Evolutionary conservation across 441 rosid genomes (phyloP), one percentile per base, ranked within the genome.

Genomic region (Erodium trifolium): DNA sequence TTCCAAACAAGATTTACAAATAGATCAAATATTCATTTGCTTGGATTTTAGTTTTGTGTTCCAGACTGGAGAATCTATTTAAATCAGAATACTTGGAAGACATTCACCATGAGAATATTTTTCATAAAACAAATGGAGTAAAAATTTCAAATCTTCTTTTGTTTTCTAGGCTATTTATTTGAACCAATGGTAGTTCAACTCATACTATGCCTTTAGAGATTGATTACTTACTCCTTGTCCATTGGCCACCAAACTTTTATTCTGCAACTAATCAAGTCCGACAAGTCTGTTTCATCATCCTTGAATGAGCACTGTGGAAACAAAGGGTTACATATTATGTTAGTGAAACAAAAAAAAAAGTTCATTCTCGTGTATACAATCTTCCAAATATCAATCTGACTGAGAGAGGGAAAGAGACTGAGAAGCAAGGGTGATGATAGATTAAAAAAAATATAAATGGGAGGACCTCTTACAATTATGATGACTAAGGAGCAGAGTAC

Each of bases 211-310:
- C 10, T 23, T 63, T 73, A 72, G 23, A 39, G 34, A 31, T 53
- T 64, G 34, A 31, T 53, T 64, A 78, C 96, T 90, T 81, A 95
- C 99, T 77, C 68, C 84, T 90, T 95, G 82, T 95, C 99, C 96
- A 89, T 78, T 69, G 99, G 99, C 99, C 98, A 95, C 99, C 99
- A 95, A 63, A 95, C 92, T 77, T 92, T 89, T 83, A 95, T 82
- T 80, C 83, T 84, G 81, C 80, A 82, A 75, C 99, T 97, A 71
- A 88, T 89, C 78, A 92, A 77, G 74, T 92, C 98, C 67, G 82
- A 96, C 55, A 83, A 70, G 72, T 76, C 80, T 69, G 81, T 60
- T 76, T 81, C 86, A 69, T 69, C 80, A 76, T 85, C 79, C 79
- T 80, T 82, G 16, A 83, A 80, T 41, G 95, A 69, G 78, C 91